Evolutionary conservation across 306 rosid species (phyloP).

Genomic region (Castanea crenata): DNA sequence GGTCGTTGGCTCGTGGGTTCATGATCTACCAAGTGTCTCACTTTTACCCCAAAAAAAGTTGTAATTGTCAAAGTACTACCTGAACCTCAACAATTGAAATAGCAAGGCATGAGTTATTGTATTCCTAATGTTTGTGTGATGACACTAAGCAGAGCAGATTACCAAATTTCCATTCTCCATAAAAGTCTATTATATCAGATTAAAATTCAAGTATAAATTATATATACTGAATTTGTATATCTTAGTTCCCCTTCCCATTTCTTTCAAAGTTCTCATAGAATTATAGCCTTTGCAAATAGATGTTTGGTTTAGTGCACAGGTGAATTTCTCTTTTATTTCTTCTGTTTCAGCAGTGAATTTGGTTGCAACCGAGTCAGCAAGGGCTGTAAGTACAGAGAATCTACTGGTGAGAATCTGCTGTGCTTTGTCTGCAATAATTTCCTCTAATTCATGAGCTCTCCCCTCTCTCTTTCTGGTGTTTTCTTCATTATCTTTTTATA

Average conservation of each 20-base stretch:
- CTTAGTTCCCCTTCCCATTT: not conserved
- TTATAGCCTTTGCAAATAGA: conserved; percentile 2
- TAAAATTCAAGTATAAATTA: not conserved
- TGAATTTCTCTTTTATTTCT: conserved; percentile 10
- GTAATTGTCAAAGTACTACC: not conserved
- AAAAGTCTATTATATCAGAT: not conserved
- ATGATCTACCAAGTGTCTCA: not conserved
- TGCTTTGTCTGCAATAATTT: conserved; percentile 1
- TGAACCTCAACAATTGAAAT: not conserved
- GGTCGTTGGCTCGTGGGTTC: not conserved
- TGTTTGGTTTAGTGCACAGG: not conserved
- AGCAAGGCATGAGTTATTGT: not conserved
- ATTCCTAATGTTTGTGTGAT: not conserved
- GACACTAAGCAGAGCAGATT: not conserved
- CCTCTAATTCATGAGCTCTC: not conserved
- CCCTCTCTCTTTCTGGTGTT: not conserved
- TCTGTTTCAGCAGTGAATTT: conserved; percentile 59
- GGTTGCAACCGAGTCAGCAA: conserved; percentile 54
- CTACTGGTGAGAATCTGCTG: conserved; percentile 25
- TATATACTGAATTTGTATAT: not conserved
- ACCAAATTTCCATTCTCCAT: not conserved
- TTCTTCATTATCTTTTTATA: not conserved
- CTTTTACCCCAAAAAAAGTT: too few relatives aligned
- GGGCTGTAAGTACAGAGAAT: conserved; percentile 56
- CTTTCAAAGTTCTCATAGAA: not conserved